Conservation (phyloP, 192 early-diverging fungal species). For the Dispira parvispora region DNA sequence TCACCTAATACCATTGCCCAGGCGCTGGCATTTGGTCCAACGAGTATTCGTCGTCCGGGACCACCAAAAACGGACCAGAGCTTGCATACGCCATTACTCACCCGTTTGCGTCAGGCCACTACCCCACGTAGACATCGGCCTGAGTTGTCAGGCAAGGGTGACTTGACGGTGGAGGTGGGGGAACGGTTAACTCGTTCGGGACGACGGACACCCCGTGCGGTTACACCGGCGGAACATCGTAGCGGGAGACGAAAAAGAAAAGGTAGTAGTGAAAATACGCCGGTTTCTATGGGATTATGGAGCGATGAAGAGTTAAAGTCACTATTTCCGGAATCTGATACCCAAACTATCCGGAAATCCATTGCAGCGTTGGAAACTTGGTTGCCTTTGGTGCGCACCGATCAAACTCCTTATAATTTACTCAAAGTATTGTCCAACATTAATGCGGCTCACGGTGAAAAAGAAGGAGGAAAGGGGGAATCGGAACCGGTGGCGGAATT, state of each 20-base stretch:
- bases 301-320: background rate
- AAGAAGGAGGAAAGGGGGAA: background rate
- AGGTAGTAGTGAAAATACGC: background rate
- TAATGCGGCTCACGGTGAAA: background rate
- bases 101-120: no score
- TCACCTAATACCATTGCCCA: no score
- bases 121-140: no score
- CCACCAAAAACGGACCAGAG: no score
- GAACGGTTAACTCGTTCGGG: no score
- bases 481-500: background rate
- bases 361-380: no score
- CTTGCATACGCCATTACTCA: no score
- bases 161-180: no score
- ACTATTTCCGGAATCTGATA: background rate
- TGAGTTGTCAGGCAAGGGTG: no score
- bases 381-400: background rate
- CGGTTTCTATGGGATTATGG: background rate
- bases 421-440: conserved; percentile 3
- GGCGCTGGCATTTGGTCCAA: no score
- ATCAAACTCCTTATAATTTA: background rate
- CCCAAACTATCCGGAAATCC: background rate
- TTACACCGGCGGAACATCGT: background rate
- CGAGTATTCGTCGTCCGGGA: no score
- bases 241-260: background rate
- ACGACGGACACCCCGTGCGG: background rate